Evolutionary conservation across 176 grass and related monocot species (phyloP).

Genomic region (Ensete ventricosum): DNA sequence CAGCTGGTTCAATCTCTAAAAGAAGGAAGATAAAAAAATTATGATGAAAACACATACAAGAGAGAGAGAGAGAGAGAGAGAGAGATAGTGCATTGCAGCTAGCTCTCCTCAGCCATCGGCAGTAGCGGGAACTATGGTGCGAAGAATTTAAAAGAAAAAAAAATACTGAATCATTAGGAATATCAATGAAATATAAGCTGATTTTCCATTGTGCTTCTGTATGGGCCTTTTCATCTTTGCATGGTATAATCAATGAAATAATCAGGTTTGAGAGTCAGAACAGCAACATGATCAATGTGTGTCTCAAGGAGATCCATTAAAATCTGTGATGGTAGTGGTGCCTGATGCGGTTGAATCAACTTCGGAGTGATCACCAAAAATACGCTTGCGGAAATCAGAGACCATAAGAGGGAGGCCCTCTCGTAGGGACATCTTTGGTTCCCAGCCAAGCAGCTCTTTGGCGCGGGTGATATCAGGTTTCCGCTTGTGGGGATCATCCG

Average conservation of each 20-base stretch:
- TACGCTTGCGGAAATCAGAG: conserved; percentile 55
- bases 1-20: not conserved
- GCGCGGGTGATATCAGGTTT: conserved; percentile 88
- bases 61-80: not conserved
- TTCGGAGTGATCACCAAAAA: conserved; percentile 35
- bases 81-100: not conserved
- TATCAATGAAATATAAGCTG: not conserved
- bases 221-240: not conserved
- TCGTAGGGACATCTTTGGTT: conserved; percentile 64
- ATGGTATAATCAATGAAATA: not conserved
- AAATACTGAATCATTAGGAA: not conserved
- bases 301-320: not conserved
- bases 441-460: conserved; percentile 63
- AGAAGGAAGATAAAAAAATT: not conserved
- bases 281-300: not conserved
- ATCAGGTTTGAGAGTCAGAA: not conserved
- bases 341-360: not conserved
- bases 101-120: not conserved
- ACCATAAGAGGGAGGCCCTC: conserved; percentile 87
- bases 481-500: conserved; percentile 78
- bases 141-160: not conserved
- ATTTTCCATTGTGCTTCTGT: not conserved
- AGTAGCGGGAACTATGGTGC: not conserved
- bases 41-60: not conserved
- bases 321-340: not conserved